A percentile compares a stretch with the other conserved stretches of the same genome.
Conservation (phyloP, 1,139 yeast genomes). For the Scheffersomyces titani region DNA sequence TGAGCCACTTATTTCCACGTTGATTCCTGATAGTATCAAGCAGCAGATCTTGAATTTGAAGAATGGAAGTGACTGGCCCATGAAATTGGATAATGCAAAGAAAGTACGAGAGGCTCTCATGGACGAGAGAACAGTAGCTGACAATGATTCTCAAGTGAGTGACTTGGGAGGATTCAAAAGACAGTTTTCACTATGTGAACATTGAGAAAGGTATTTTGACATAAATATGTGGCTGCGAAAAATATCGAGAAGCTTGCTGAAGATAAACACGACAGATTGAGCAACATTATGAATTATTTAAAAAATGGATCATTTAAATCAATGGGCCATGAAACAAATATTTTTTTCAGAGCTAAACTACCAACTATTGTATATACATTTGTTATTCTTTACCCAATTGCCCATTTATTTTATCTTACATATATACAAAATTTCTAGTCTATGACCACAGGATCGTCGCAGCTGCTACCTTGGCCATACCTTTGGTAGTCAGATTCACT, state of each 20-base stretch:
- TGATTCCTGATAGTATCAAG: constrained; percentile 3
- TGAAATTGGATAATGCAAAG: constrained; percentile 26
- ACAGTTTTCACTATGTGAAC: constrained; percentile 32
- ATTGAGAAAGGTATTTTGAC: constrained; percentile 10
- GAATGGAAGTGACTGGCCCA: constrained; percentile 17
- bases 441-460: constrained; percentile 41
- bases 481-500: constrained; percentile 3
- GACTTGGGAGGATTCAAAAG: constrained; percentile 16
- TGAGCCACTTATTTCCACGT: not conserved
- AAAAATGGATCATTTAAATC: not conserved
- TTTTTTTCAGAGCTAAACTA: not conserved
- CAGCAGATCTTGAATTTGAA: constrained; percentile 9
- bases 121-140: constrained; percentile 28
- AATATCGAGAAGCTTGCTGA: too few species aligned
- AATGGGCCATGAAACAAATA: too few species aligned
- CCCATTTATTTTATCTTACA: not conserved
- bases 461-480: constrained; percentile 32
- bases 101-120: constrained; percentile 28
- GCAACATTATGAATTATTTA: not conserved
- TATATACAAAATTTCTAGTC: constrained; percentile 15
- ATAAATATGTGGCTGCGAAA: not conserved
- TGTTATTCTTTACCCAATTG: not conserved
- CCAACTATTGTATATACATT: too few species aligned
- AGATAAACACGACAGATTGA: not conserved
- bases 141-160: constrained; percentile 7